Evolutionary conservation across 1,284 basidiomycete genomes (phyloP), one percentile per base, ranked within the genome.

Genomic region (Entoloma clypeatum): DNA sequence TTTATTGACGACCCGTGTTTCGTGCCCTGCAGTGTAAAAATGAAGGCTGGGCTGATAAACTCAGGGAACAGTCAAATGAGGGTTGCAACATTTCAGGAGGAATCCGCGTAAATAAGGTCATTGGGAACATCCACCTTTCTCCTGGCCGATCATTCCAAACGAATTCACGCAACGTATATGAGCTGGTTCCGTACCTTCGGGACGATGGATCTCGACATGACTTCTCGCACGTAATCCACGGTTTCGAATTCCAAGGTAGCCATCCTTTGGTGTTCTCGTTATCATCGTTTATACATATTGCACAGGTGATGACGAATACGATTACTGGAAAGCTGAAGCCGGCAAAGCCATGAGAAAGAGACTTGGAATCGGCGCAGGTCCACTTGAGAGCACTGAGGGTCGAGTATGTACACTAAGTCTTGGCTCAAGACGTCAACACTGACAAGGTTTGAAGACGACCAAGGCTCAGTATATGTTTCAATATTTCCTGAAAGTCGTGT

Each of bases 401-500:
- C 77, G 77, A 57, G 88, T 87, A 55, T 49, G 67, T 39, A 9
- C 36, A 21, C 7, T 41, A 39, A 30, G 16, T n/a, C 22, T 24
- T 41, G 31, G 43, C 39, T 14, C 21, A 28, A 33, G 37, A 28
- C 31, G 31, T 10, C 31, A 52, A 35, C 21, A 19, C 22, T 51
- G 18, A 40, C 44, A 25, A 43, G 14, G 48, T 29, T 25, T 33
- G 14, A 51, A 86, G 80, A 85, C 84, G 2, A 63, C 58, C 48
- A 79, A 81, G 63, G 67, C 84, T 19, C 75, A 87, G 50, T 92
- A 88, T 60, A 92, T 93, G 91, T 94, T 91, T 75, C 91, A 92
- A 58, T 95, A 98, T 67, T 98, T 97, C 79, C 72, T 98, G 59
- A 99, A 99, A 63, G 93, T 96, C 33, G 93, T 97, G 24, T 92